Evolutionary conservation across 305 asterid species (phyloP).

Genomic region (Lippia alba): DNA sequence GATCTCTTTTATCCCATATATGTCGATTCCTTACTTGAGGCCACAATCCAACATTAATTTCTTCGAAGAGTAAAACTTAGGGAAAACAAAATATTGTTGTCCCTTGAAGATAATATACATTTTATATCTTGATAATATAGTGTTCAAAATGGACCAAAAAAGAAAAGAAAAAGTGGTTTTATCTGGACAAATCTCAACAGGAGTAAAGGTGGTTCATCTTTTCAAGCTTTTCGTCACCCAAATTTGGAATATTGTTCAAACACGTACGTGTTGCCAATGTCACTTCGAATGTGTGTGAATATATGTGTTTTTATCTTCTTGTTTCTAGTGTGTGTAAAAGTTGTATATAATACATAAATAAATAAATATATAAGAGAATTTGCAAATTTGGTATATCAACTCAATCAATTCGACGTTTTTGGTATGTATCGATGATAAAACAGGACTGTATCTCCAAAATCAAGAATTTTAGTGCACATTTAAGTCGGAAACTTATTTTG

Average conservation of each 20-base stretch:
- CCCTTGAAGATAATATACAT: neutral
- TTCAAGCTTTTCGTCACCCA: constrained; percentile 29
- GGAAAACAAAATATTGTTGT: neutral
- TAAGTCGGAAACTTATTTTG: too few relatives aligned
- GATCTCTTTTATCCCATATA: neutral
- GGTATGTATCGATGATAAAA: too few relatives aligned
- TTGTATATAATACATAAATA: neutral
- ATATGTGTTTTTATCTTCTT: neutral
- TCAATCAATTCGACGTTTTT: too few relatives aligned
- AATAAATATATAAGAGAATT: too few relatives aligned
- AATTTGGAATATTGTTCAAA: constrained; percentile 15
- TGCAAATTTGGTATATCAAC: too few relatives aligned
- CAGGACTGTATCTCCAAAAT: too few relatives aligned
- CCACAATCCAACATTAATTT: neutral
- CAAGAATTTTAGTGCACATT: too few relatives aligned
- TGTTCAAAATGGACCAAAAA: neutral
- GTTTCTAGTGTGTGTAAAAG: neutral
- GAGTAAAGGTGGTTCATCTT: constrained; percentile 14
- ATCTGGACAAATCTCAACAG: constrained; percentile 36
- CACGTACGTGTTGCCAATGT: constrained; percentile 27
- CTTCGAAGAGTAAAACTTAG: too few relatives aligned
- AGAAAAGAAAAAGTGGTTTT: neutral
- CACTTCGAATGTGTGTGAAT: constrained; percentile 23
- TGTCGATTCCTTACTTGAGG: neutral
- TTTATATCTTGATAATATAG: too few relatives aligned